Evolutionary conservation across 768 basidiomycete genomes (phyloP).

Genomic region (Lactifluus subvellereus): DNA sequence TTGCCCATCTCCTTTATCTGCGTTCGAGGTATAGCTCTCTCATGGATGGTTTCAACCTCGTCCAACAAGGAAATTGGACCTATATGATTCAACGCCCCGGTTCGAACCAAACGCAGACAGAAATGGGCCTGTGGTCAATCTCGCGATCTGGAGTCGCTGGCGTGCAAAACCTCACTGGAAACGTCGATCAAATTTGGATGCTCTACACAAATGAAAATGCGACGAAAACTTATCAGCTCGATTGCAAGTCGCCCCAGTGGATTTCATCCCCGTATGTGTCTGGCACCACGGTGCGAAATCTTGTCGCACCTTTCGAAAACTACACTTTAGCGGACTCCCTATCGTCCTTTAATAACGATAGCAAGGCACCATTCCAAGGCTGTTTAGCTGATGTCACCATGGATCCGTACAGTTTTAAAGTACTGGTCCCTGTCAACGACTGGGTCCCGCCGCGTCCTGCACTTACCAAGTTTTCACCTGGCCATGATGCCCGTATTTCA

Average conservation of each 20-base stretch:
- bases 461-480: conserved; percentile 75
- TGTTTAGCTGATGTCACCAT: conserved; percentile 64
- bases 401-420: conserved; percentile 76
- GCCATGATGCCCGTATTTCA: conserved; percentile 75
- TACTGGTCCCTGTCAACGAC: conserved; percentile 57
- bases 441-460: conserved; percentile 71
- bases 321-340: conserved; percentile 63
- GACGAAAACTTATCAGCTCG: conserved; percentile 56
- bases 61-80: conserved; percentile 83
- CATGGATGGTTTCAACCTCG: conserved; percentile 85
- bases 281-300: conserved; percentile 59
- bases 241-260: conserved; percentile 57
- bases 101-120: conserved; percentile 73
- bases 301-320: conserved; percentile 80
- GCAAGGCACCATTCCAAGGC: conserved; percentile 60
- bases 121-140: conserved; percentile 85
- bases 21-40: conserved; percentile 64
- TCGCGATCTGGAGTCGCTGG: conserved; percentile 55
- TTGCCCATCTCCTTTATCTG: conserved; percentile 66
- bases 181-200: conserved; percentile 71
- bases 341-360: conserved; percentile 55
- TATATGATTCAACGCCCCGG: conserved; percentile 72
- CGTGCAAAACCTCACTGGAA: conserved; percentile 60
- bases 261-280: conserved; percentile 73
- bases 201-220: conserved; percentile 82